phyloP scores from a whole-genome alignment of 164 flowering plant species.

The Vitis amurensis region DNA sequence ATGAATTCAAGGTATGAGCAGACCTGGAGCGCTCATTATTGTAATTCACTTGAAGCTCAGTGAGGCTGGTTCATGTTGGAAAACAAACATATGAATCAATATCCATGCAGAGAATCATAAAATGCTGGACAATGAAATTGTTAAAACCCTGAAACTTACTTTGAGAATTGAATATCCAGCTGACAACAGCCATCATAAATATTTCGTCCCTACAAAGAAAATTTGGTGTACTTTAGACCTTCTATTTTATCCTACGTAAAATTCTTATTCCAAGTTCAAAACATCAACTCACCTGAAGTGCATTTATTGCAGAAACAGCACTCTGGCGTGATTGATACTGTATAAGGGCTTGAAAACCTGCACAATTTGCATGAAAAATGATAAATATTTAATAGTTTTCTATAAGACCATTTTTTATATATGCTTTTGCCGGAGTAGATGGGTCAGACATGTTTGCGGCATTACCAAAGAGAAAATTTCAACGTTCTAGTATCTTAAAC shows the following conservation, averaged over 20 bases:
- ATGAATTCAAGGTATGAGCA: constrained; percentile 6
- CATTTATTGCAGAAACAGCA: constrained; percentile 78
- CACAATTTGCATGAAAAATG: constrained; percentile 11
- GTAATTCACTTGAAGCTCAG: constrained; percentile 90
- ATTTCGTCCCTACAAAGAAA: constrained; percentile 77
- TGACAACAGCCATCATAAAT: constrained; percentile 99
- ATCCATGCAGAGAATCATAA: constrained; percentile 11
- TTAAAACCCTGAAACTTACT: constrained; percentile 45
- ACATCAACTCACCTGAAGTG: constrained; percentile 66
- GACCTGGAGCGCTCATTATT: constrained; percentile 97
- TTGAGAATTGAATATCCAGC: constrained; percentile 93
- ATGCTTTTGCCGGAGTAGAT: no score
- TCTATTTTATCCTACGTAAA: no score
- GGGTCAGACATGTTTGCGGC: no score
- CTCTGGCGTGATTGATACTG: constrained; percentile 78
- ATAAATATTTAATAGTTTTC: neutral
- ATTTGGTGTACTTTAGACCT: no score
- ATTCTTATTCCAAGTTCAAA: no score
- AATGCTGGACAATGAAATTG: neutral
- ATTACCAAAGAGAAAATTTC: no score
- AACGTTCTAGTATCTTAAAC: no score
- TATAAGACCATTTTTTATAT: neutral
- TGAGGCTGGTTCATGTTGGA: constrained; percentile 55
- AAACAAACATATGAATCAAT: neutral
- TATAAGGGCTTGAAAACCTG: constrained; percentile 96